Evolutionary conservation across 441 rosid genomes (phyloP).

Genomic region (Brassica hybrid): DNA sequence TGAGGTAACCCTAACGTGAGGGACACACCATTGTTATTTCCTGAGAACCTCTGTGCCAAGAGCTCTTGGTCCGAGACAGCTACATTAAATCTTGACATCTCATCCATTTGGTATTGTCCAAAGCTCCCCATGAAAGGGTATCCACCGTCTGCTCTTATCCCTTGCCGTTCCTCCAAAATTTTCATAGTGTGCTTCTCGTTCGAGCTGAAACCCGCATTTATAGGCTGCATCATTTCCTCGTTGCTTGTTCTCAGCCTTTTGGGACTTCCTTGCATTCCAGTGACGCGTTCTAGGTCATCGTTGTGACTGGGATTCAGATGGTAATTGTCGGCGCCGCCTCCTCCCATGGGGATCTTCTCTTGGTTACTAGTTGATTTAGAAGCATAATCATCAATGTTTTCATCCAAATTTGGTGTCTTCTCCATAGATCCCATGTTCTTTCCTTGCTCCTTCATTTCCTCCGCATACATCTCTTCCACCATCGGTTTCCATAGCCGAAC

Average conservation of each 20-base stretch:
- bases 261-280: conserved; percentile 69
- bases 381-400: conserved; percentile 62
- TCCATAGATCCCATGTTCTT: conserved; percentile 60
- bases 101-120: conserved; percentile 90
- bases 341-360: conserved; percentile 56
- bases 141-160: conserved; percentile 60
- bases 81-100: conserved; percentile 69
- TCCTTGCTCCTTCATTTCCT: conserved; percentile 70
- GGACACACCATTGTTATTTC: conserved; percentile 82
- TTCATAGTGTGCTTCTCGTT: conserved; percentile 60
- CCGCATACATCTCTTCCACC: conserved; percentile 81
- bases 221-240: conserved; percentile 63
- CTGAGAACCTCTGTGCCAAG: conserved; percentile 70
- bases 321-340: conserved; percentile 57
- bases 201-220: conserved; percentile 53
- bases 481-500: conserved; percentile 84
- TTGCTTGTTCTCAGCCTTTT: conserved; percentile 72
- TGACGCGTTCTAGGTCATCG: conserved; percentile 74
- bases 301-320: conserved; percentile 61
- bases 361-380: conserved; percentile 59
- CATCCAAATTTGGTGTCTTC: conserved; percentile 58
- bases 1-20: conserved; percentile 92
- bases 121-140: conserved; percentile 86
- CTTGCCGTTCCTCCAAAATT: conserved; percentile 62
- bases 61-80: conserved; percentile 64